A percentile compares a stretch with the other conserved stretches of the same genome.
Evolutionary conservation across 2,329 filamentous ascomycete species (phyloP).

Genomic region (Penicillium sp.): DNA sequence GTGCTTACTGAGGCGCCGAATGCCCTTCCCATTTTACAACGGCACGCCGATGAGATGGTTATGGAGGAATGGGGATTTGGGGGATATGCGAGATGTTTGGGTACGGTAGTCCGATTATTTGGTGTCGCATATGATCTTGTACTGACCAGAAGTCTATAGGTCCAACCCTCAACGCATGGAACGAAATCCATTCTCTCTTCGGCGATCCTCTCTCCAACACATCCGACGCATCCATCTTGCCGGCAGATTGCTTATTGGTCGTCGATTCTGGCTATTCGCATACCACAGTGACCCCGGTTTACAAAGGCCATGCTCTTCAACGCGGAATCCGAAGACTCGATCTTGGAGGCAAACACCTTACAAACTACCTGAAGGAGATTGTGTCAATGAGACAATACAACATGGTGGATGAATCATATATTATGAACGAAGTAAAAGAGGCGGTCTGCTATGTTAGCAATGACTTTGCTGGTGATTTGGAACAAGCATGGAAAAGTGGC

Average conservation of each 20-base stretch:
- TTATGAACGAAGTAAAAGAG: constrained; percentile 97
- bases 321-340: constrained; percentile 80
- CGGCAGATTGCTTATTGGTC: constrained; percentile 79
- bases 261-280: constrained; percentile 92
- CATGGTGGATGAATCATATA: constrained; percentile 88
- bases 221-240: constrained; percentile 45
- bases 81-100: constrained; percentile 75
- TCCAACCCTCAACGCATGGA: constrained; percentile 76
- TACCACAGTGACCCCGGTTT: constrained; percentile 83
- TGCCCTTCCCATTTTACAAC: constrained; percentile 74
- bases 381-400: constrained; percentile 91
- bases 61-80: constrained; percentile 97
- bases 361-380: constrained; percentile 86
- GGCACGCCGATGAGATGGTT: constrained; percentile 91
- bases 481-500: constrained; percentile 79
- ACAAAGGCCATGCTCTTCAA: constrained; percentile 77
- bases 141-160: constrained; percentile 47
- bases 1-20: constrained; percentile 85
- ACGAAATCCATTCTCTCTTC: constrained; percentile 70
- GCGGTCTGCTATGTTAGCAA: constrained; percentile 77
- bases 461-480: constrained; percentile 75
- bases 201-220: constrained; percentile 54
- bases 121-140: neutral
- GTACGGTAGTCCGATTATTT: constrained; percentile 41
- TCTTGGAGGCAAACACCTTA: constrained; percentile 87